Conservation (phyloP, 2,329 filamentous ascomycete species). For the Fusarium humuli region DNA sequence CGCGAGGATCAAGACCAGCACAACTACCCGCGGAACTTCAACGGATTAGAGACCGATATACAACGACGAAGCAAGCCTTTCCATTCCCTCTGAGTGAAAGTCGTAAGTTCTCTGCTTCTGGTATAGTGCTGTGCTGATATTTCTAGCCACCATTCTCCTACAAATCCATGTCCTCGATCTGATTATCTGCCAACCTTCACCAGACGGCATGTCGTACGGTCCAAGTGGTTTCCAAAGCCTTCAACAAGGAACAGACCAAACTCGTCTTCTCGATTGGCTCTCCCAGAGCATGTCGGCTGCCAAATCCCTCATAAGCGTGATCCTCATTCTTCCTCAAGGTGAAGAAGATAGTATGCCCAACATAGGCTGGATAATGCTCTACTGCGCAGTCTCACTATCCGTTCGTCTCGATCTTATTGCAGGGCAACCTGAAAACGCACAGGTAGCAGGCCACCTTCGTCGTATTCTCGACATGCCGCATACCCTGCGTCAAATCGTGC, state of each 20-base stretch:
- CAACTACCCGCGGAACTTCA: slow-evolving; percentile 35
- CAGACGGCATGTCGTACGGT: slow-evolving; percentile 45
- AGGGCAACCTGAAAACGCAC: slow-evolving; percentile 39
- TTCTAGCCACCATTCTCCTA: slow-evolving; percentile 43
- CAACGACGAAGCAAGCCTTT: slow-evolving; percentile 41
- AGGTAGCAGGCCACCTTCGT: slow-evolving; percentile 45
- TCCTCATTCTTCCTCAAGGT: slow-evolving; percentile 45
- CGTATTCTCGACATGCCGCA: slow-evolving; percentile 48
- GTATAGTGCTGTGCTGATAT: background rate
- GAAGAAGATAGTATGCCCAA: slow-evolving; percentile 48
- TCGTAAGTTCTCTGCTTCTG: slow-evolving; percentile 35
- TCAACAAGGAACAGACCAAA: slow-evolving; percentile 26
- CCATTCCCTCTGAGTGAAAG: slow-evolving; percentile 48
- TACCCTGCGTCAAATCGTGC: slow-evolving; percentile 46
- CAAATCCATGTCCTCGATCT: slow-evolving; percentile 48
- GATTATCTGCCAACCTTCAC: slow-evolving; percentile 47
- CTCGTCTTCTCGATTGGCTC: slow-evolving; percentile 44
- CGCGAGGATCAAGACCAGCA: background rate
- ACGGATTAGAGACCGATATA: slow-evolving; percentile 35
- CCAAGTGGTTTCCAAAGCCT: slow-evolving; percentile 42
- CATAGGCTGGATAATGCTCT: slow-evolving; percentile 49
- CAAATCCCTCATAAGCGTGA: slow-evolving; percentile 47
- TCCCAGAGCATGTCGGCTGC: slow-evolving; percentile 49
- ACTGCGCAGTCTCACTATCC: slow-evolving; percentile 48
- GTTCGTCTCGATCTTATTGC: slow-evolving; percentile 50